Evolutionary conservation across 225 moss, liverwort and hornwort species (phyloP), one percentile per base, ranked within the genome.

Genomic region (Bryoerythrophyllum caledonicum): DNA sequence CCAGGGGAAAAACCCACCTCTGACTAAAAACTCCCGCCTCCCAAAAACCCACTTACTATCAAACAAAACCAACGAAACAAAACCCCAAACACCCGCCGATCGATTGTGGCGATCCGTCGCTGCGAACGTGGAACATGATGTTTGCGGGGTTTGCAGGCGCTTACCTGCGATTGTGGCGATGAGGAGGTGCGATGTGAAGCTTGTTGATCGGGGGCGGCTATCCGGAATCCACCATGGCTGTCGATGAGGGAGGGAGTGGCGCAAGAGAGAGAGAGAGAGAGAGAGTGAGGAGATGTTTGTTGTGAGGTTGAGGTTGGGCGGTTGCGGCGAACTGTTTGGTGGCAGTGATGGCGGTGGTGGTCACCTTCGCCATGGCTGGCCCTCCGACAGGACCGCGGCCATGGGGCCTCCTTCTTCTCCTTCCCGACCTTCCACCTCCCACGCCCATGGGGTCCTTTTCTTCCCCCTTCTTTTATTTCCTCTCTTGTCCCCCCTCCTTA

Each of bases 371-470:
- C 54, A 24, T 10, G 10, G 54, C 23, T 8, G 53, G 53, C 53
- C 32, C 5, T 17, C 16, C 9, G 24, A 55, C 37, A 51, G 28
- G 46, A 59, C 16, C 48, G 40, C 64, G 64, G 51, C 54, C 69
- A 43, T 15, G 43, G 54, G 35, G 62, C n/a, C 49, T 35, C n/a
- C n/a, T n/a, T 37, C 44, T 64, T 65, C 27, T 23, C 2, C 44
- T 8, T 14, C 61, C 7, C n/a, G 13, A 43, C 20, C 52, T 14
- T 23, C 57, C 1, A 6, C 1, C 25, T 26, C 24, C 21, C 21
- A 74, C 68, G 61, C 28, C 48, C 56, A 26, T 55, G 27, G 40
- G 38, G 56, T 13, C 56, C 24, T 20, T 52, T 52, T 68, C 68
- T 14, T 35, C 12, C 13, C 5, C 13, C 26, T 14, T 27, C 1